Evolutionary conservation across 2,329 filamentous ascomycete genomes (phyloP).

Genomic region (Alternaria rosae): DNA sequence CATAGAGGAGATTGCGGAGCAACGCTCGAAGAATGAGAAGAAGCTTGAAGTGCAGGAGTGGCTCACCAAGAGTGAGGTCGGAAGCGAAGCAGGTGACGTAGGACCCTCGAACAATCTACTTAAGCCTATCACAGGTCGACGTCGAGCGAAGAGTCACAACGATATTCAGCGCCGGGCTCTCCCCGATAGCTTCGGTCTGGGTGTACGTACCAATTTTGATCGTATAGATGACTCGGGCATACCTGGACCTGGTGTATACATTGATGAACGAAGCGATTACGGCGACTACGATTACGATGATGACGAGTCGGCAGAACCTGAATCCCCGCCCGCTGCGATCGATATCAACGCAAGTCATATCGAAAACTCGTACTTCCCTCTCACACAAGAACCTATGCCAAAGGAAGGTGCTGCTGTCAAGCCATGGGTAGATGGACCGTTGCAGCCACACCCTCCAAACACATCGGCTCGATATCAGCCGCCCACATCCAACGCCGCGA

Average conservation of each 20-base stretch:
- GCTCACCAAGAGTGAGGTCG: slow-evolving; percentile 57
- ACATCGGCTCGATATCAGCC: slow-evolving; percentile 55
- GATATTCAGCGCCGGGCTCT: slow-evolving; percentile 40
- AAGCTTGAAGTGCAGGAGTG: slow-evolving; percentile 63
- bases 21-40: slow-evolving; percentile 58
- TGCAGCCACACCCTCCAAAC: slow-evolving; percentile 36
- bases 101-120: slow-evolving; percentile 33
- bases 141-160: slow-evolving; percentile 58
- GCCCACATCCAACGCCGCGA: slow-evolving; percentile 63
- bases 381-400: slow-evolving; percentile 26
- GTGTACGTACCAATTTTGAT: slow-evolving; percentile 40
- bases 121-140: slow-evolving; percentile 44
- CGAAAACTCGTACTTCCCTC: slow-evolving; percentile 44
- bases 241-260: slow-evolving; percentile 60
- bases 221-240: slow-evolving; percentile 51
- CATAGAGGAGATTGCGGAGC: slow-evolving; percentile 59
- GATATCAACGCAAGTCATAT: slow-evolving; percentile 34
- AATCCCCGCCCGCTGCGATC: slow-evolving; percentile 47
- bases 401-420: slow-evolving; percentile 39
- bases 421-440: slow-evolving; percentile 60
- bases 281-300: slow-evolving; percentile 48
- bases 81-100: slow-evolving; percentile 57
- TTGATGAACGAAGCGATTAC: slow-evolving; percentile 50
- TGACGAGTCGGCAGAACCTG: slow-evolving; percentile 38
- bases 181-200: slow-evolving; percentile 39